Base-by-base conservation (phyloP, 2,329 filamentous ascomycete species). In the Fusarium abutilonis region DNA sequence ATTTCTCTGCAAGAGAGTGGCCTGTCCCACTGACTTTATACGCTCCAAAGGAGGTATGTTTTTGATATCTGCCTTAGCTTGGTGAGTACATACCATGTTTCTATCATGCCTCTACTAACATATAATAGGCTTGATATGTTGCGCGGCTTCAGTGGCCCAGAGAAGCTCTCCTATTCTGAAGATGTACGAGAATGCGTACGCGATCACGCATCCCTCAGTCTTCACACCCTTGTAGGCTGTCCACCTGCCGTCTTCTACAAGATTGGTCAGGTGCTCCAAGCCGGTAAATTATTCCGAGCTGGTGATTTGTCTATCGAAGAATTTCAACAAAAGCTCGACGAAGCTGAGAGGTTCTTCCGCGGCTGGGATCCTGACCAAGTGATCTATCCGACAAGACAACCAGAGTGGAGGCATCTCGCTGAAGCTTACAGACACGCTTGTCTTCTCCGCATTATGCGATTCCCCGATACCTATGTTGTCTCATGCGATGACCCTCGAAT, bases 391-490 rank as follows among this genome's bases (percentile, higher is more conserved):
- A 73, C 69, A 3, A 39, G 21, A 3, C 60, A 74, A 8, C 44
- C 48, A 8, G 71, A 73, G 51, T 73, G 72, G 72, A 63, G 52
- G 11, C 62, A 63, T 1, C 50, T 73, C 0, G 72, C 72, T 4
- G 67, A 72, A n/a, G 71, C 71, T 1, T 73, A 70, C 26, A 54
- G 68, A 10, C 69, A 74, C n/a, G 70, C 70, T 0, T 74, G 70
- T n/a, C 56, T 74, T 0, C 64, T 74, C 3, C 63, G 72, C 2
- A 48, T 69, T 2, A 59, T 72, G 17, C 63, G 72, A 0, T 72
- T 71, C 28, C 67, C 72, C 0, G 57, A 73, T 35, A 39, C 71
- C 0, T 74, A 72, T 36, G 42, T 42, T 0, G n/a, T 72, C 1
- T 48, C 69, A 0, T 74, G 71, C 28, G 58, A 69, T 0, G 66